Evolutionary conservation across 148 eudicot genomes (phyloP).

Genomic region (Oxyria digyna): DNA sequence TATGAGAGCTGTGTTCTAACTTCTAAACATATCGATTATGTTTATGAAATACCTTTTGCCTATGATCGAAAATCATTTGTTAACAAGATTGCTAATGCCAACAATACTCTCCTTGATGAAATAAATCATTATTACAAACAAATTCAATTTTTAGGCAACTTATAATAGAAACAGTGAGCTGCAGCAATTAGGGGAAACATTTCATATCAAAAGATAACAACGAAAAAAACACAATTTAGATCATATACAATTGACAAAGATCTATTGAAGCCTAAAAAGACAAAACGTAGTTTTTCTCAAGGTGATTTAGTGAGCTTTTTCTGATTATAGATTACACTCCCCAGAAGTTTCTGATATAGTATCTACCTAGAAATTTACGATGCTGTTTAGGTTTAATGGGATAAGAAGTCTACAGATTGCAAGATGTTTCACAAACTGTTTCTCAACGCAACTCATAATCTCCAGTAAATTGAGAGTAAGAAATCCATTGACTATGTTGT

Average conservation of each 20-base stretch:
- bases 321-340: too few relatives aligned
- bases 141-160: background rate
- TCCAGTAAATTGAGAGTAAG: background rate
- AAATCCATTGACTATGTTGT: background rate
- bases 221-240: background rate
- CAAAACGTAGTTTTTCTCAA: background rate
- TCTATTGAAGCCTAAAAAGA: background rate
- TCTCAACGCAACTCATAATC: background rate
- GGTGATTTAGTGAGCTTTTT: too few relatives aligned
- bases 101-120: background rate
- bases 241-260: background rate
- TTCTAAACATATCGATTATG: too few relatives aligned
- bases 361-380: too few relatives aligned
- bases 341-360: too few relatives aligned
- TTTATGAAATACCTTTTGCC: too few relatives aligned
- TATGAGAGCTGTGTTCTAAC: too few relatives aligned
- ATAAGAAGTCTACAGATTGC: too few relatives aligned
- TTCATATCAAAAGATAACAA: background rate
- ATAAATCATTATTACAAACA: background rate
- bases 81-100: background rate
- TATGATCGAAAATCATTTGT: background rate
- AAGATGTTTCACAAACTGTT: background rate
- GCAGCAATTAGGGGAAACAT: background rate
- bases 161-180: background rate
- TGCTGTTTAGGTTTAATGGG: too few relatives aligned